phyloP scores from a whole-genome alignment of 2,329 filamentous ascomycete genomes.

The Fusarium sp. region DNA sequence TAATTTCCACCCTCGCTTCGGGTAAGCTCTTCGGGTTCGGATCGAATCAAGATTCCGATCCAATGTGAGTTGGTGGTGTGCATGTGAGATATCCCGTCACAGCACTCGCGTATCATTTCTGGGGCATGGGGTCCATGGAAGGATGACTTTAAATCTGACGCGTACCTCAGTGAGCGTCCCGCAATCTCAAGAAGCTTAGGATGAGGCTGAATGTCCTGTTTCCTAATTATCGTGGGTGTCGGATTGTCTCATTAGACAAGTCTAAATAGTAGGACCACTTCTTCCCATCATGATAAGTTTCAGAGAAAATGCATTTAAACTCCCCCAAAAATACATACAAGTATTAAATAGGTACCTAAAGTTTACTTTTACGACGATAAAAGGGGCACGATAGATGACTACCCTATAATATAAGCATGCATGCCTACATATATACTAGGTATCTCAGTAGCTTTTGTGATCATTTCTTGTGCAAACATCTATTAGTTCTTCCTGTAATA shows the following conservation, averaged over 20 bases:
- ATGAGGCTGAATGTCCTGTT: neutral
- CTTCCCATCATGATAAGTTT: neutral
- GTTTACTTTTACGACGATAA: neutral
- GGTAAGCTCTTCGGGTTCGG: constrained; percentile 31
- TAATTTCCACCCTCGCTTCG: constrained; percentile 6
- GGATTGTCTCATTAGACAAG: neutral
- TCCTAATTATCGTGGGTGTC: neutral
- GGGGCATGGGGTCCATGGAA: neutral
- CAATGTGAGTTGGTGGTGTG: constrained; percentile 12
- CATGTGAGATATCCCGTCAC: neutral
- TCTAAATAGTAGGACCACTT: neutral
- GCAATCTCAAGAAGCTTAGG: neutral
- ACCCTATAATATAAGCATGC: neutral
- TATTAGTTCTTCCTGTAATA: neutral
- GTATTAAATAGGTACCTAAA: neutral
- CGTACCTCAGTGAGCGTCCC: neutral
- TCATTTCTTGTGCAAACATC: neutral
- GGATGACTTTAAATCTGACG: neutral
- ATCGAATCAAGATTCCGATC: constrained; percentile 21
- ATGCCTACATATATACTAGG: neutral
- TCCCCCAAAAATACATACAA: too few species aligned
- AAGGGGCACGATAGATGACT: neutral
- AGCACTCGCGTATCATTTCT: neutral
- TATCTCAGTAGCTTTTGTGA: neutral
- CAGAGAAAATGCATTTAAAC: neutral